Base-by-base conservation (phyloP, 495 filamentous ascomycete species). In the Tricharina praecox region DNA sequence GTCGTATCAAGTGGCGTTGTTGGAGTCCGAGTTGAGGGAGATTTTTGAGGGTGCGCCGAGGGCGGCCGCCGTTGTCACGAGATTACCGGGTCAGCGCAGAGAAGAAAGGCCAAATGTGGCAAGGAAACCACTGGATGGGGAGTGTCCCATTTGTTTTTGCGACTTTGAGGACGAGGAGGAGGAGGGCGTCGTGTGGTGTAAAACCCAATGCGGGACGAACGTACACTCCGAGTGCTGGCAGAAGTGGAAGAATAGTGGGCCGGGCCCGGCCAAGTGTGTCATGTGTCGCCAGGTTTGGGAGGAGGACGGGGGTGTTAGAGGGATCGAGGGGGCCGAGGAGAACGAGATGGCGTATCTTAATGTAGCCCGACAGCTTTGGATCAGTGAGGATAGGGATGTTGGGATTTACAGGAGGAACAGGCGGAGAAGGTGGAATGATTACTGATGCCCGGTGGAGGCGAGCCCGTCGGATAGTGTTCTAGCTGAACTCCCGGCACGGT, bases 141-240 rank as follows among this genome's bases (percentile, higher is more conserved):
- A 80, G 49, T 82, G 78, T 50, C 75, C 77, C 2, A 78, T 82
- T 53, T 82, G 78, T 62, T 79, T 73, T 60, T 72, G 66, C 51
- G 73, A 77, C 32, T 76, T 82, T 48, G 21, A 1, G 10, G 37
- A 40, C 3, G 65, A 72, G 21, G 62, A 66, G 3, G 66, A 66
- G n/a, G 72, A 78, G 45, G 63, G 67, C 1, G 72, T 74, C 10
- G 67, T 78, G 4, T 82, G 70, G 64, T 82, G 78, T 55, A 69
- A 70, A 49, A 66, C 68, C 1, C 64, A 70, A 1, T 82, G 78
- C 47, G 78, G 78, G 4, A 79, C 79, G 51, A 82, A 82, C 51
- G 63, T 82, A 5, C 78, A 82, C 52, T 67, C 68, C 49, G 54
- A 59, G 3, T 82, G 78, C 49, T 80, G 81, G 46, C 60, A 73